A percentile compares a stretch with the other conserved stretches of the same genome.
phyloP scores from a whole-genome alignment of 2,329 filamentous ascomycete species.

The Venturiaceae sp. region DNA sequence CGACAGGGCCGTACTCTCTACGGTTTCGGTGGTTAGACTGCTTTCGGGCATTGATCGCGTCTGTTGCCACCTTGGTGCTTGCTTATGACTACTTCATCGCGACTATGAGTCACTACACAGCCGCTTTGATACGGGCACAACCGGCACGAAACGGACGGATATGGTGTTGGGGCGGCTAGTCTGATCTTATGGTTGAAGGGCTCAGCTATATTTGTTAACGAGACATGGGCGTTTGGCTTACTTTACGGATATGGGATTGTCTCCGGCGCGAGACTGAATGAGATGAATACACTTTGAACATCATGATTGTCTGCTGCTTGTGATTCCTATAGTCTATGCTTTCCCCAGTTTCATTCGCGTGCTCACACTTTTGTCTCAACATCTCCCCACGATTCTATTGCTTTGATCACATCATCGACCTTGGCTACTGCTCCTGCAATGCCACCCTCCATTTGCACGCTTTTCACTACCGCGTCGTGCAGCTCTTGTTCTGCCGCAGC shows the following conservation, averaged over 20 bases:
- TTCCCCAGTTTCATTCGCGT: no score
- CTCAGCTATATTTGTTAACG: not conserved
- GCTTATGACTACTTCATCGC: not conserved
- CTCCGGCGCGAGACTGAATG: not conserved
- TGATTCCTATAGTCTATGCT: no score
- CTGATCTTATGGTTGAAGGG: not conserved
- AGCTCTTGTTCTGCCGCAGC: conserved; percentile 31
- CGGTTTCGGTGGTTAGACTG: conserved; percentile 75
- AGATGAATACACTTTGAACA: not conserved
- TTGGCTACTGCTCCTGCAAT: conserved; percentile 17
- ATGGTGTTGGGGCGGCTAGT: not conserved
- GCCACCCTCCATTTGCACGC: conserved; percentile 32
- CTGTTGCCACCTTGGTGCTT: not conserved
- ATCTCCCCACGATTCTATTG: not conserved
- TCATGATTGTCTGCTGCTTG: not conserved
- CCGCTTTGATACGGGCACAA: not conserved
- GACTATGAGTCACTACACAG: not conserved
- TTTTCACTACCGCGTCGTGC: conserved; percentile 31
- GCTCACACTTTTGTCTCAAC: no score
- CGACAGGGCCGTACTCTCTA: conserved; percentile 65
- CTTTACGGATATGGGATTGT: not conserved
- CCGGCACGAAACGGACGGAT: not conserved
- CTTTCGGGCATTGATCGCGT: not conserved
- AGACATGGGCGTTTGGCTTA: not conserved
- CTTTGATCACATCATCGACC: conserved; percentile 10